Evolutionary conservation across 305 asterid species (phyloP).

Genomic region (Salvia sclarea): DNA sequence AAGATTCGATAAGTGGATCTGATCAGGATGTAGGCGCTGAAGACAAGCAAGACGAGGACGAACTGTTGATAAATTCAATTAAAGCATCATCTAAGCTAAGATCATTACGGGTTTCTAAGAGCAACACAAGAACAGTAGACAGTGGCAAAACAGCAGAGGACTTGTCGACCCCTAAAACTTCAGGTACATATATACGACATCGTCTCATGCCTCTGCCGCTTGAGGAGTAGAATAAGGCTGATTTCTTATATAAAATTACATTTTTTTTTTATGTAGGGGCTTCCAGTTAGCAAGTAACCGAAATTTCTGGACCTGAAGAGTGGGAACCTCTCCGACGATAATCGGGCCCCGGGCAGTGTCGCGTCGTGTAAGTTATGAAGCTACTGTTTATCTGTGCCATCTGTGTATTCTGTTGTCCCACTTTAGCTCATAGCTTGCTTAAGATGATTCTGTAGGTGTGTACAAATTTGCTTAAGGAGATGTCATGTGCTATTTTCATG

Average conservation of each 20-base stretch:
- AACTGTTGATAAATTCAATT: conserved; percentile 60
- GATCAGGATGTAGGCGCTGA: conserved; percentile 63
- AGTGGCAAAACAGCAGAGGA: conserved; percentile 49
- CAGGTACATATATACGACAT: conserved; percentile 45
- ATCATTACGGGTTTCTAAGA: conserved; percentile 58
- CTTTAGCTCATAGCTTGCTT: neutral
- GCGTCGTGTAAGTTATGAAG: conserved; percentile 31
- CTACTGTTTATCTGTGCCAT: neutral
- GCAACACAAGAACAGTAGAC: conserved; percentile 42
- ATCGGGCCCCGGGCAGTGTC: neutral
- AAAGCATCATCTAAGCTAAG: conserved; percentile 69
- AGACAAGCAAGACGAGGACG: conserved; percentile 58
- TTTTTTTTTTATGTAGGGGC: conserved; percentile 38
- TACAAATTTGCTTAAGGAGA: neutral
- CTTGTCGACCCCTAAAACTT: conserved; percentile 62
- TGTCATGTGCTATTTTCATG: neutral
- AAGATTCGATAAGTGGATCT: conserved; percentile 78
- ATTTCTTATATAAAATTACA: conserved; percentile 5
- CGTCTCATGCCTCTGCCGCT: conserved; percentile 16
- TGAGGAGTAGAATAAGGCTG: neutral
- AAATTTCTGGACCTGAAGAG: neutral
- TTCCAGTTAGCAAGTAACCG: conserved; percentile 41
- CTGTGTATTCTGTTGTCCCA: neutral
- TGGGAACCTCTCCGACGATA: neutral
- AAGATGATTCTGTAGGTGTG: conserved; percentile 23